Conservation (phyloP, 139 green algal genomes). For the Tetradesmus lagerheimii region DNA sequence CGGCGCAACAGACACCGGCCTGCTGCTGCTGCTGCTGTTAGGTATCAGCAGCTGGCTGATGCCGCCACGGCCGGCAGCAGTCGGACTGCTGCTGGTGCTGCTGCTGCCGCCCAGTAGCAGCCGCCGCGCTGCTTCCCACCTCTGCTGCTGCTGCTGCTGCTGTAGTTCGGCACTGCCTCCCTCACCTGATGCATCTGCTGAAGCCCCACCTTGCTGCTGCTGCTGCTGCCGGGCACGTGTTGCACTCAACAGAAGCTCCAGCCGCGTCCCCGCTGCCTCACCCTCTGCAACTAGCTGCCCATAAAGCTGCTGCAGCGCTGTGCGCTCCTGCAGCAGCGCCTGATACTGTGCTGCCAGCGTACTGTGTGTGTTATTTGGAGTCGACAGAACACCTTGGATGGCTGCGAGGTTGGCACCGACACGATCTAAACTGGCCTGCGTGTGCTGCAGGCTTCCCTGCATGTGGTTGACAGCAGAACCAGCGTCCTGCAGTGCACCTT, state of each 20-base stretch:
- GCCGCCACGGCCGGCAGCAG: background rate
- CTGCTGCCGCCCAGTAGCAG: background rate
- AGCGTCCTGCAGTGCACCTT: background rate
- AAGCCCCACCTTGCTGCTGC: slow-evolving; percentile 6
- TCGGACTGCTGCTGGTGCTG: slow-evolving; percentile 4
- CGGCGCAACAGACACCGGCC: background rate
- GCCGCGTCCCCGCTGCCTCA: background rate
- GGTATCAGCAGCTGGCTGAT: slow-evolving; percentile 6
- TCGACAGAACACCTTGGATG: background rate
- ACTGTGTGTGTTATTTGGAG: background rate
- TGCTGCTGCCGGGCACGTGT: background rate
- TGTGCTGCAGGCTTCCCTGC: slow-evolving; percentile 21
- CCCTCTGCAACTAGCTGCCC: slow-evolving; percentile 20
- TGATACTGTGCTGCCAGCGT: slow-evolving; percentile 1
- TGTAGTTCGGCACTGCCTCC: too few species aligned
- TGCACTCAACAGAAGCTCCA: background rate
- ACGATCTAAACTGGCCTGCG: background rate
- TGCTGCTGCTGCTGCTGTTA: slow-evolving; percentile 4
- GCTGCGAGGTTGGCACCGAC: background rate
- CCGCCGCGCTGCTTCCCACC: background rate
- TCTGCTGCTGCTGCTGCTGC: slow-evolving; percentile 36
- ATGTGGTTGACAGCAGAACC: slow-evolving; percentile 18
- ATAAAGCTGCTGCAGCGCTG: background rate
- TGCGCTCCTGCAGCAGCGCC: background rate
- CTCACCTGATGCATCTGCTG: too few species aligned